phyloP scores from a whole-genome alignment of 495 filamentous ascomycete genomes.

The Penicillium turbatum region DNA sequence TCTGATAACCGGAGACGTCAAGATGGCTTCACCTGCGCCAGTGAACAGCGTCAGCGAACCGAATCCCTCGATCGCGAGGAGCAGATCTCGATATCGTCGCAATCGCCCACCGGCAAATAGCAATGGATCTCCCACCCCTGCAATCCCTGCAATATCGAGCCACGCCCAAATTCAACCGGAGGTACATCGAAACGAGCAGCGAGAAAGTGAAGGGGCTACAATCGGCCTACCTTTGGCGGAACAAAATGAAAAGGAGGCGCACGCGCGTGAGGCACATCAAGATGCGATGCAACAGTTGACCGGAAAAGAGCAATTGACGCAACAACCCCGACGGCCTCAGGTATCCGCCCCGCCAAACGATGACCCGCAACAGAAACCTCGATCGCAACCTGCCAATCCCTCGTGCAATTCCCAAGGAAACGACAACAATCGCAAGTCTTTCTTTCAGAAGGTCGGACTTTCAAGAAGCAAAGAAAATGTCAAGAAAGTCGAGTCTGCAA shows the following conservation, averaged over 20 bases:
- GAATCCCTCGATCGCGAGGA: constrained; percentile 44
- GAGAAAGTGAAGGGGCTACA: constrained; percentile 5
- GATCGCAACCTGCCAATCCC: background rate
- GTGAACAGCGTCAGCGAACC: constrained; percentile 5
- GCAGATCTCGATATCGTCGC: constrained; percentile 58
- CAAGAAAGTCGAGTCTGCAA: constrained; percentile 7
- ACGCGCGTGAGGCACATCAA: constrained; percentile 38
- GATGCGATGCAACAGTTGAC: constrained; percentile 38
- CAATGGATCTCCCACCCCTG: constrained; percentile 13
- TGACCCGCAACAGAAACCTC: background rate
- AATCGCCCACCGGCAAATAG: constrained; percentile 26
- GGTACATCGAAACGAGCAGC: constrained; percentile 1
- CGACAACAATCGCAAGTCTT: constrained; percentile 19
- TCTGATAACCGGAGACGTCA: background rate
- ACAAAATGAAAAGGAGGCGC: constrained; percentile 30
- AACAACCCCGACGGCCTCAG: constrained; percentile 12
- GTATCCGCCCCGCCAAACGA: background rate
- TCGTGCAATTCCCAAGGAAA: background rate
- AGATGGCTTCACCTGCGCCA: background rate
- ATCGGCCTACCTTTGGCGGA: background rate
- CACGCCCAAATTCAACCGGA: constrained; percentile 4
- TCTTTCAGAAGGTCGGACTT: constrained; percentile 26
- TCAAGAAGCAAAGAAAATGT: constrained; percentile 17
- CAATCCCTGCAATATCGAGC: constrained; percentile 29
- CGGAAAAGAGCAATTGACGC: constrained; percentile 20